phyloP scores from a whole-genome alignment of 768 basidiomycete genomes.

The Leccinum rimulosum region DNA sequence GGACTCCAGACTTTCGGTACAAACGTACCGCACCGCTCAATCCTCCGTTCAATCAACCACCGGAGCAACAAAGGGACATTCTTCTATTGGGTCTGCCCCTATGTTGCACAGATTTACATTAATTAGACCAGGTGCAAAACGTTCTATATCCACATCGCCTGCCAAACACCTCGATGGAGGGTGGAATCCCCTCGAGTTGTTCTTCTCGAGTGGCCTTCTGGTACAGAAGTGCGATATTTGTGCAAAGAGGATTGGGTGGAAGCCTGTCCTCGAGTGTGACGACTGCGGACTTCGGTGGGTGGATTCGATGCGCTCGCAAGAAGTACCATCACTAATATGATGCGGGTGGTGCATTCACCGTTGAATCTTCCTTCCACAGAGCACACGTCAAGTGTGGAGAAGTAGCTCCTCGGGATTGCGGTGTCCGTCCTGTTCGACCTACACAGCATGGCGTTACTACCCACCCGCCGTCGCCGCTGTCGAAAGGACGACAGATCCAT shows the following conservation, averaged over 20 bases:
- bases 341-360: constrained; percentile 6
- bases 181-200: constrained; percentile 78
- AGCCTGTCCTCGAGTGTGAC: constrained; percentile 82
- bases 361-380: constrained; percentile 37
- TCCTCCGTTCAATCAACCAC: constrained; percentile 50
- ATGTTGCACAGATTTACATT: constrained; percentile 85
- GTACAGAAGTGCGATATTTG: constrained; percentile 83
- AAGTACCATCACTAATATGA: constrained; percentile 17
- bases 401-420: constrained; percentile 75
- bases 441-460: constrained; percentile 21
- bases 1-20: constrained; percentile 53
- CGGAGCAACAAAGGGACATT: constrained; percentile 74
- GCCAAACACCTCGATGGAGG: constrained; percentile 33
- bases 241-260: constrained; percentile 79
- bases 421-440: constrained; percentile 43
- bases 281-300: constrained; percentile 77
- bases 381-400: constrained; percentile 90
- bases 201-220: constrained; percentile 71
- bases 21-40: constrained; percentile 63
- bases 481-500: constrained; percentile 27
- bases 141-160: constrained; percentile 34
- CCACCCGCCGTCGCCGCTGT: constrained; percentile 23
- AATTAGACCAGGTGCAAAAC: constrained; percentile 74
- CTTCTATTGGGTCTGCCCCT: constrained; percentile 56
- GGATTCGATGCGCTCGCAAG: constrained; percentile 10